phyloP scores from a whole-genome alignment of 202 grass and related monocot genomes.

The Panicum virgatum region DNA sequence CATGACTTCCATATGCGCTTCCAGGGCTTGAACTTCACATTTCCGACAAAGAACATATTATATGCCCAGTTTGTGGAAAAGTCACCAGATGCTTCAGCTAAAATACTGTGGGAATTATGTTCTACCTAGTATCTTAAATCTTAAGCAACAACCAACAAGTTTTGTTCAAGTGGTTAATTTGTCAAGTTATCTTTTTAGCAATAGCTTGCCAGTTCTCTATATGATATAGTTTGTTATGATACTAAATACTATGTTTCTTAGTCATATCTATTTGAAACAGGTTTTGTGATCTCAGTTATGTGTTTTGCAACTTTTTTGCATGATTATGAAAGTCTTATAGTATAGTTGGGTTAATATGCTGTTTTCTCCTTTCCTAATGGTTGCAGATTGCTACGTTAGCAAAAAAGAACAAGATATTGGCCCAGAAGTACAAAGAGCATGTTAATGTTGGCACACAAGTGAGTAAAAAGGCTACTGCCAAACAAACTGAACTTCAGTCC shows the following conservation, averaged over 20 bases:
- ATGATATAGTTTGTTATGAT: not conserved
- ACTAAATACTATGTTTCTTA: not conserved
- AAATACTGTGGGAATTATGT: not conserved
- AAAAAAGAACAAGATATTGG: slow-evolving; percentile 86
- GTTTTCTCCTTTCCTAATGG: slow-evolving; percentile 25
- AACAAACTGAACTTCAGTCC: slow-evolving; percentile 40
- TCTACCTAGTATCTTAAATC: not conserved
- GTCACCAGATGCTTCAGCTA: not conserved
- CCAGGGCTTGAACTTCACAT: not conserved
- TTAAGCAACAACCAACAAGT: not conserved
- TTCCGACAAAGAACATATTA: not conserved
- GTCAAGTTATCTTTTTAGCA: slow-evolving; percentile 8
- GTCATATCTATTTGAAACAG: not conserved
- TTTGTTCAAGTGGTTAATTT: slow-evolving; percentile 2
- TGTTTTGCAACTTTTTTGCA: slow-evolving; percentile 3
- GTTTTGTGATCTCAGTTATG: not conserved
- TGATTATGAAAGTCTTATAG: not conserved
- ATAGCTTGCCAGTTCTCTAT: not conserved
- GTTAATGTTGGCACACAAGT: slow-evolving; percentile 25
- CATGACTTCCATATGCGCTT: not conserved
- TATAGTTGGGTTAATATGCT: not conserved
- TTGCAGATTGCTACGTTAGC: slow-evolving; percentile 61
- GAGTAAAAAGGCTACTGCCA: slow-evolving; percentile 43
- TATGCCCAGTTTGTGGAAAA: not conserved
- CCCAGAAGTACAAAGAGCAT: slow-evolving; percentile 53